Evolutionary conservation across 148 eudicot species (phyloP), one percentile per base, ranked within the genome.

Genomic region (Camellia sinensis): DNA sequence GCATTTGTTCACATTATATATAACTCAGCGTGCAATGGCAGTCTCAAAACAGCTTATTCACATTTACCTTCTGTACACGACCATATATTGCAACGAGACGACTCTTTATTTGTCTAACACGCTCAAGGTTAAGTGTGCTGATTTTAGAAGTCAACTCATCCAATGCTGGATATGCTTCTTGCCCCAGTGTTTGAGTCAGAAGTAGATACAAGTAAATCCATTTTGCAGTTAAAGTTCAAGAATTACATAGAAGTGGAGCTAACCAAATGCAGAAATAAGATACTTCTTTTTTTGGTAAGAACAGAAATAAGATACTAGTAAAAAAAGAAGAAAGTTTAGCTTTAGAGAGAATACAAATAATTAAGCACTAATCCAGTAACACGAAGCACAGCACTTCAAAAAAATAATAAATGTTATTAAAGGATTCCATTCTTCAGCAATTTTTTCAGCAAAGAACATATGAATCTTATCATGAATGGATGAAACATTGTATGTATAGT

Each of bases 101-200:
- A 57, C 90, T 88, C 82, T 90, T 90, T 67, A 90, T 90, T 77
- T 90, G 93, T 60, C 93, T 82, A 11, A 88, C 91, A 59, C 88
- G 93, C 64, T 90, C 93, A 19, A 90, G 87, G 71, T 88, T 90
- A 65, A 88, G 93, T 53, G 91, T 88, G 81, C 91, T 88, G 65
- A 89, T 87, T 15, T 88, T 83, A 63, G 91, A 85, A 71, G 90
- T 88, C 62, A 90, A 77, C 62, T 87, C 86, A 76, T 46, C 50
- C 50, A 46, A 46, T 46, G 50, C 50, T 46, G 50, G 50, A 46
- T 46, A 46, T 46, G 50, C 50, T 46, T 46, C 50, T 46, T 46
- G 50, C 50, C 6, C 50, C 50, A 46, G 50, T 46, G 50, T 46
- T 90, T 65, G 79, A 54, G 93, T 86, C 93, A 87, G 80, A 63